Percentiles rank a stretch among this genome's conserved stretches.
Evolutionary conservation across 805 yeast genomes (phyloP).

Genomic region (Nakazawaea molendinolei): DNA sequence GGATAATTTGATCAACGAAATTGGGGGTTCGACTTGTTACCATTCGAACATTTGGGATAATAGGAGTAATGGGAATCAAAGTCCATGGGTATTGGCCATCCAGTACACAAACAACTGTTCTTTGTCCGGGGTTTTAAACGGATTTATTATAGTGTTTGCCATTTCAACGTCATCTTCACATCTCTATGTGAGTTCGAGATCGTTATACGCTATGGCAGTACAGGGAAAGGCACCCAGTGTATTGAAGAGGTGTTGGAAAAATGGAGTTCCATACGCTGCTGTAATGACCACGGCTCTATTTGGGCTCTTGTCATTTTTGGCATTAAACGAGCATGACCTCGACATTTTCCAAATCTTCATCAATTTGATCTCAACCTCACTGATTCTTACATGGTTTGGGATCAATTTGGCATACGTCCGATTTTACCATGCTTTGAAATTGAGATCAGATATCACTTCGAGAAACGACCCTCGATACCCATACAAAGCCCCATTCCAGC

Average conservation of each 20-base stretch:
- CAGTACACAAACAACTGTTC: constrained; percentile 45
- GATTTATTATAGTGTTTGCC: constrained; percentile 46
- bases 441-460: constrained; percentile 48
- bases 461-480: constrained; percentile 51
- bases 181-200: constrained; percentile 54
- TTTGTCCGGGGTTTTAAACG: constrained; percentile 45
- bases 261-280: constrained; percentile 69
- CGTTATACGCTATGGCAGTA: constrained; percentile 45
- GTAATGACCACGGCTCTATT: constrained; percentile 58
- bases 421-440: constrained; percentile 46
- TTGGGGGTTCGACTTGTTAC: constrained; percentile 22
- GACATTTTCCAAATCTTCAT: constrained; percentile 61
- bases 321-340: constrained; percentile 52
- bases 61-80: constrained; percentile 39
- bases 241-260: constrained; percentile 50
- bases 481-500: constrained; percentile 49
- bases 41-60: constrained; percentile 23
- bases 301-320: constrained; percentile 53
- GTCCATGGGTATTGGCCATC: constrained; percentile 53
- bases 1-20: constrained; percentile 17
- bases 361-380: constrained; percentile 65
- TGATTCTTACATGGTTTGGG: constrained; percentile 72
- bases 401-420: constrained; percentile 52
- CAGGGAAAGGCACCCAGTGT: constrained; percentile 56
- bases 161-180: constrained; percentile 52